These are phyloP conservation scores for Irpex sp. DNA, from an alignment of 1,284 basidiomycete species.

Conservation along the genomic window DNA sequence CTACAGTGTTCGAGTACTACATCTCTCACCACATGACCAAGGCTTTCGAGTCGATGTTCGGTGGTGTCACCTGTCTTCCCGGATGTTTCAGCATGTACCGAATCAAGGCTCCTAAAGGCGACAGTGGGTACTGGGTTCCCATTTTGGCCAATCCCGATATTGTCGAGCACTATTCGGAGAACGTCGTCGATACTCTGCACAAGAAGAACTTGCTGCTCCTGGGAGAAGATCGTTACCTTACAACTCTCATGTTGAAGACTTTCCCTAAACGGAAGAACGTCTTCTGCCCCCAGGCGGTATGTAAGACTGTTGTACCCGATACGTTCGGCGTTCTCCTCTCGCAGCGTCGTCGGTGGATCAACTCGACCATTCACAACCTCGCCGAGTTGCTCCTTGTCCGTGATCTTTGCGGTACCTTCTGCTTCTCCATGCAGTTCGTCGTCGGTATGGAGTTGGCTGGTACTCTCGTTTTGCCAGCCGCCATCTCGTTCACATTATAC, in stretches of 20 bases:
- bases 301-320: constrained; percentile 97
- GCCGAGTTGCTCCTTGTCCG: constrained; percentile 92
- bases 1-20: constrained; percentile 95
- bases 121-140: constrained; percentile 95
- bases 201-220: constrained; percentile 98
- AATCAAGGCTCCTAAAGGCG: constrained; percentile 95
- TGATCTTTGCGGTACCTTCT: constrained; percentile 94
- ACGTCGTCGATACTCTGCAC: constrained; percentile 96
- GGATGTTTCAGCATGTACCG: constrained; percentile 99
- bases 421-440: constrained; percentile 97
- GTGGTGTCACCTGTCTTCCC: constrained; percentile 98
- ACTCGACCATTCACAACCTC: constrained; percentile 97
- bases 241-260: constrained; percentile 93
- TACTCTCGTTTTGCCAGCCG: constrained; percentile 94
- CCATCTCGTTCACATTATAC: constrained; percentile 94
- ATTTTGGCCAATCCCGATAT: constrained; percentile 97
- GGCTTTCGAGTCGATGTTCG: constrained; percentile 99
- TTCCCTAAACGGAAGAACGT: constrained; percentile 99
- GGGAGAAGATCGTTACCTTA: constrained; percentile 98
- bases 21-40: constrained; percentile 99
- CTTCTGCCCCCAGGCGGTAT: constrained; percentile 97
- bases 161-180: constrained; percentile 97
- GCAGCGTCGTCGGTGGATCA: constrained; percentile 98
- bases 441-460: constrained; percentile 98
- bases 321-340: constrained; percentile 93